Base-by-base conservation (phyloP, 345 rosid species). In the Anastatica hierochuntica region DNA sequence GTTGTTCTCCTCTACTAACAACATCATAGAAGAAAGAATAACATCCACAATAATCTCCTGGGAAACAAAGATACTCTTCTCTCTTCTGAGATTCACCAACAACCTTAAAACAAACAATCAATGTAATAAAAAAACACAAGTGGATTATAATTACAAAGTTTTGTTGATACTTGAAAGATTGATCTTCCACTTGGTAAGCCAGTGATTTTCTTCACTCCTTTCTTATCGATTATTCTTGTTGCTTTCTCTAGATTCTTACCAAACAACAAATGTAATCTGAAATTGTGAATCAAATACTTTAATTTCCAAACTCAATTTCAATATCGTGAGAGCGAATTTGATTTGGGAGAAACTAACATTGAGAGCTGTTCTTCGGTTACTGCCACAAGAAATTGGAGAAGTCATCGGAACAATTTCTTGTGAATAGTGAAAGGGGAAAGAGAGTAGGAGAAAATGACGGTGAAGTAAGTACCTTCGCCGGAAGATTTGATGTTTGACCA, bases 231-330 rank as follows among this genome's bases (percentile, higher is more conserved):
- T 15, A 84, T 82, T 73, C 83, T 68, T 4, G 89, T 77, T 0
- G 98, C 98, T 54, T 75, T 76, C 76, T 84, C 96, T 30, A 90
- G 55, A 68, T 84, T 90, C 69, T 84, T 90, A 59, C 98, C 96
- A 69, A 80, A 90, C 78, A 87, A 64, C 71, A 87, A 74, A 74
- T 84, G 82, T 78, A 87, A 78, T 30, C 96, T 90, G 68, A 33
- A 21, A 21, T 21, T 21, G 24, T 2, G 24, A 43, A 23, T 37
- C 19, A 21, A 3, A 34, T 1, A 48, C 31, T 33, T 24, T n/a
- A 39, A 18, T 37, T 8, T 8, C 13, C 19, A 21, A 21, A 21
- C 2, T 21, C 24, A n/a, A n/a, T n/a, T n/a, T n/a, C 5, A 21
- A 21, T 21, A 21, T 21, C 5, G 5, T 21, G 5, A 21, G 24